Evolutionary conservation across 345 rosid genomes (phyloP), one percentile per base, ranked within the genome.

Genomic region (Capsella bursapastoris): DNA sequence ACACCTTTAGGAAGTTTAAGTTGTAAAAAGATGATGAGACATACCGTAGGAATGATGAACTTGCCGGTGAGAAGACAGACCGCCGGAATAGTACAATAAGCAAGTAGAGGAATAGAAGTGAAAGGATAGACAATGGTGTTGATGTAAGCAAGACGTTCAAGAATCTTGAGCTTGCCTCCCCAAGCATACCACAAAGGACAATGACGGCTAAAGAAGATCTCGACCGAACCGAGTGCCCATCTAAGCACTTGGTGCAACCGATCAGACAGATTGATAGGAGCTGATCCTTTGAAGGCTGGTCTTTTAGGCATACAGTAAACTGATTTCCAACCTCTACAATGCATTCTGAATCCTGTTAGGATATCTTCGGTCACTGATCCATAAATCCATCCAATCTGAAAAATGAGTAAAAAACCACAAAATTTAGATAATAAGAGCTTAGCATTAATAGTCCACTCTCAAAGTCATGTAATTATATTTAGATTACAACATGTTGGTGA

Each of bases 141-240:
- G 66, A 82, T 81, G 57, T 91, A 94, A 49, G 98, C 98, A 16
- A 94, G 86, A 76, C 97, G 91, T 81, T 94, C 90, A 0, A 94
- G 95, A 82, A 85, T 85, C 81, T 94, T 94, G 76, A 94, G 81
- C 59, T 91, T 91, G 76, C 98, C 98, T 56, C 90, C 98, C 74
- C 85, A 94, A 6, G 90, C 98, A 79, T 94, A 94, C 98, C 97
- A 94, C 15, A 94, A 76, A 0, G 97, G 97, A 71, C 98, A 91
- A 51, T 94, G 97, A 16, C 94, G 94, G 48, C 98, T 94, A 22
- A 94, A 87, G 88, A 88, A 94, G 78, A 94, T 94, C 78, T 91
- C 98, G 8, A 94, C 92, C 11, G 98, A 94, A 13, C 98, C 98
- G 3, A 94, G 87, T 3, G 97, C 98, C 97, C 98, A 91, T 72